phyloP scores from a whole-genome alignment of 345 rosid genomes.

The Limnanthes douglasii region DNA sequence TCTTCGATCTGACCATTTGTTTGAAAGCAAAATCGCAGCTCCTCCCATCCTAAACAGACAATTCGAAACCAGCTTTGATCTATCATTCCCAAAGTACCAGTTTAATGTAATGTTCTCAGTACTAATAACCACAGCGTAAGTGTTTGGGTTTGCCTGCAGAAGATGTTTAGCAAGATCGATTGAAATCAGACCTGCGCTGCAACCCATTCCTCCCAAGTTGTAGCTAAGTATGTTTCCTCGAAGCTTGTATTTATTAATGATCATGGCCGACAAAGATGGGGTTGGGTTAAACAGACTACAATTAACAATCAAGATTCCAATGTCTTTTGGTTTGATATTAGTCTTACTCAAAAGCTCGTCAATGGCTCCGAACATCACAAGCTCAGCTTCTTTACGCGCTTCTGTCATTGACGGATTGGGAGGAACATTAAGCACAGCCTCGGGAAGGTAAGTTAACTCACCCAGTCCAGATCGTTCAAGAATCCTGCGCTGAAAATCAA shows the following conservation, averaged over 20 bases:
- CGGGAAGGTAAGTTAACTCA: conserved; percentile 39
- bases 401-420: conserved; percentile 38
- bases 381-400: conserved; percentile 39
- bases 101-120: conserved; percentile 42
- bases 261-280: conserved; percentile 42
- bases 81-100: conserved; percentile 45
- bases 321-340: conserved; percentile 26
- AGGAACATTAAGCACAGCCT: conserved; percentile 31
- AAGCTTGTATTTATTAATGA: conserved; percentile 40
- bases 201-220: conserved; percentile 55
- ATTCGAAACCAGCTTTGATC: conserved; percentile 41
- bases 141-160: conserved; percentile 28
- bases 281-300: conserved; percentile 52
- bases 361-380: conserved; percentile 43
- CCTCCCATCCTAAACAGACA: conserved; percentile 51
- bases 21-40: conserved; percentile 38
- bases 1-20: conserved; percentile 25
- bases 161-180: conserved; percentile 41
- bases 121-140: conserved; percentile 35
- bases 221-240: conserved; percentile 39
- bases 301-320: conserved; percentile 39
- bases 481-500: conserved; percentile 38
- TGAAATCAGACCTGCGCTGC: conserved; percentile 50
- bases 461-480: conserved; percentile 44
- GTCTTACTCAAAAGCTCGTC: conserved; percentile 38